phyloP scores from a whole-genome alignment of 306 rosid species.

The Cucumis sativus region Cucumber_9930_V3 NC_026659.2:23306001-23306500 shows the following conservation, averaged over 20 bases:
- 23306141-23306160: constrained; percentile 45
- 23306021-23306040: constrained; percentile 93
- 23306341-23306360: neutral
- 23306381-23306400: neutral
- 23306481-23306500: constrained; percentile 43
- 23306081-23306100: neutral
- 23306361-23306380: neutral
- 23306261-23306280: neutral
- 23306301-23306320: neutral
- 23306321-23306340: neutral
- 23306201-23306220: constrained; percentile 90
- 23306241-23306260: neutral
- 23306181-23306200: constrained; percentile 95
- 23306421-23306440: neutral
- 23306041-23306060: constrained; percentile 90
- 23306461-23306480: constrained; percentile 8
- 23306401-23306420: neutral
- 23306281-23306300: neutral
- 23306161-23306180: constrained; percentile 90
- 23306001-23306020: constrained; percentile 96
- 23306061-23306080: constrained; percentile 45
- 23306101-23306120: neutral
- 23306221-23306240: constrained; percentile 35
- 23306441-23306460: constrained; percentile 5
- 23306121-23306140: neutral